Percentiles rank a stretch among this genome's conserved stretches.
These are phyloP conservation scores for Vicia sativa DNA, from an alignment of 306 rosid genomes.

Conservation along the genomic window DNA sequence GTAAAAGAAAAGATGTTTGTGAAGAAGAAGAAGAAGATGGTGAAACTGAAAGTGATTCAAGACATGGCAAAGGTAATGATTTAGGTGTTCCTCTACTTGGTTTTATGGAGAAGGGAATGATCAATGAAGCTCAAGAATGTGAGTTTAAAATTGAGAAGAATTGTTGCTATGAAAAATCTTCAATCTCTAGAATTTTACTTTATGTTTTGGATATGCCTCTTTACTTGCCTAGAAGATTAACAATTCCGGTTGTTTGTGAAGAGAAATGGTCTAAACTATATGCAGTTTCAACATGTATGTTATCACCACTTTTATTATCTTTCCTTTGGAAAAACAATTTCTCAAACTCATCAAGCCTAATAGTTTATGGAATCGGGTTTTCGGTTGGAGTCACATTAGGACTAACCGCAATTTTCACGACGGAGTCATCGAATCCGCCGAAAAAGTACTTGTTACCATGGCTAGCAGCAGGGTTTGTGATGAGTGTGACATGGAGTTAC, in stretches of 20 bases:
- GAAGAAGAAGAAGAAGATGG: slow-evolving; percentile 18
- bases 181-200: slow-evolving; percentile 30
- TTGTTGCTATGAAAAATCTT: slow-evolving; percentile 35
- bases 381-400: slow-evolving; percentile 44
- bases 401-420: slow-evolving; percentile 38
- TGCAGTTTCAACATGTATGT: slow-evolving; percentile 49
- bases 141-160: slow-evolving; percentile 35
- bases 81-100: slow-evolving; percentile 50
- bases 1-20: slow-evolving; percentile 35
- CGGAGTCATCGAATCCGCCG: slow-evolving; percentile 48
- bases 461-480: slow-evolving; percentile 57
- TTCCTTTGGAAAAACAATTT: slow-evolving; percentile 24
- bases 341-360: slow-evolving; percentile 37
- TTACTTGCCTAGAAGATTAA: slow-evolving; percentile 54
- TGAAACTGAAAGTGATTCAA: slow-evolving; percentile 28
- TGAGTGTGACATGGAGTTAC: slow-evolving; percentile 65
- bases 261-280: slow-evolving; percentile 50
- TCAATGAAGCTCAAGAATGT: slow-evolving; percentile 36
- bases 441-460: slow-evolving; percentile 49
- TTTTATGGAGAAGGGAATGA: slow-evolving; percentile 46
- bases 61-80: slow-evolving; percentile 26
- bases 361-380: slow-evolving; percentile 46
- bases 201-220: slow-evolving; percentile 53
- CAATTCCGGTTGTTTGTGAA: slow-evolving; percentile 60
- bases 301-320: slow-evolving; percentile 52